Percentiles rank a stretch among this genome's conserved stretches.
phyloP scores from a whole-genome alignment of 306 rosid genomes.

The Acacia confusa region DNA sequence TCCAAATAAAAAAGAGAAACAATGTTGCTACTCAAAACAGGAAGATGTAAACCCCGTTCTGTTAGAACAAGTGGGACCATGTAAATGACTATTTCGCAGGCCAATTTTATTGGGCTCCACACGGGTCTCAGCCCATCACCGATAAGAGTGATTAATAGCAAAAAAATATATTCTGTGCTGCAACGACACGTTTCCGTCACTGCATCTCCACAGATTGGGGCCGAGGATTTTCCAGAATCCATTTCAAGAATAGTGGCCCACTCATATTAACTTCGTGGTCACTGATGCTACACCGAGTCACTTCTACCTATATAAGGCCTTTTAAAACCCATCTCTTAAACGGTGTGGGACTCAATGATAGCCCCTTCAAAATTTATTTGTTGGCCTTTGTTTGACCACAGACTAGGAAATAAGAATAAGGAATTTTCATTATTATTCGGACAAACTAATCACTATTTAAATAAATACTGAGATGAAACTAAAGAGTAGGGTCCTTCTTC shows the following conservation, averaged over 20 bases:
- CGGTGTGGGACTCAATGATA: not conserved
- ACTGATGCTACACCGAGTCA: rapidly evolving
- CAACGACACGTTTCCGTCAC: not conserved
- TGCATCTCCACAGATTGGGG: constrained; percentile 28
- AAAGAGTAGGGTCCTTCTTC: too few species aligned
- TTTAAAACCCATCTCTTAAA: not conserved
- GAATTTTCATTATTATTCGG: too few species aligned
- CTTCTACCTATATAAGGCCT: not conserved
- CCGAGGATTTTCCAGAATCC: constrained; percentile 50
- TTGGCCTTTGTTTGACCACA: too few species aligned
- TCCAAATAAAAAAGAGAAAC: too few species aligned
- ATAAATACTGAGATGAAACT: too few species aligned
- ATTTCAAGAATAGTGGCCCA: not conserved
- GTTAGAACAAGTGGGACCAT: not conserved
- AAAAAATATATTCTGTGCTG: not conserved
- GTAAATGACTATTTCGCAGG: not conserved
- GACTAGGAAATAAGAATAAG: too few species aligned
- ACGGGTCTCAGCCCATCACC: constrained; percentile 38
- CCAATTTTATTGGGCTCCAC: constrained; percentile 30
- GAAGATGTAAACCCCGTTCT: too few species aligned
- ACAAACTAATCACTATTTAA: too few species aligned
- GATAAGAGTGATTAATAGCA: not conserved
- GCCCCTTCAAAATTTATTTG: too few species aligned
- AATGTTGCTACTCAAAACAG: too few species aligned
- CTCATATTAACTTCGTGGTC: constrained; percentile 13